phyloP scores from a whole-genome alignment of 441 rosid species.

The Erodium texanum region DNA sequence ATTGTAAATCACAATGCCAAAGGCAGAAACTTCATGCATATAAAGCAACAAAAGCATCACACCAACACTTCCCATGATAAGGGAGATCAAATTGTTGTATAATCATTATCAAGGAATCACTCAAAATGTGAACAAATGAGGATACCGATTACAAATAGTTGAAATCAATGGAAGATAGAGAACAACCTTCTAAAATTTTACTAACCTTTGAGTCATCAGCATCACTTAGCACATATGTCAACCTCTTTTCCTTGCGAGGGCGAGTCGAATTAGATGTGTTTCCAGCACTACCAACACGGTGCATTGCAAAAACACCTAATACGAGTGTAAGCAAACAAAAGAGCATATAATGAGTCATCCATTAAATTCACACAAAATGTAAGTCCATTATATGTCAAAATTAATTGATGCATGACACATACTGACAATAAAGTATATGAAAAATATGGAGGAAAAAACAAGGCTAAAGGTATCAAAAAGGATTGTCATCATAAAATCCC shows the following conservation, averaged over 20 bases:
- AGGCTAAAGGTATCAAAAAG: not conserved
- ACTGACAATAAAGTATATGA: not conserved
- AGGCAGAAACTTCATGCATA: not conserved
- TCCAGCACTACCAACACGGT: slow-evolving; percentile 99
- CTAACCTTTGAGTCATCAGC: slow-evolving; percentile 71
- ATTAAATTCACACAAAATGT: not conserved
- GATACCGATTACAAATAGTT: no score
- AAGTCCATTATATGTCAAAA: not conserved
- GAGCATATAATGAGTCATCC: not conserved
- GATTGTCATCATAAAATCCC: not conserved
- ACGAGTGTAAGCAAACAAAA: not conserved
- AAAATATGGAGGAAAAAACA: not conserved
- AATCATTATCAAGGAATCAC: no score
- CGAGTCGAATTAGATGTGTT: slow-evolving; percentile 82
- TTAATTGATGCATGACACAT: not conserved
- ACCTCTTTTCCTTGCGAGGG: slow-evolving; percentile 92
- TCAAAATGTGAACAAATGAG: no score
- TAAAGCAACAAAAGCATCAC: slow-evolving; percentile 4
- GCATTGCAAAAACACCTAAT: slow-evolving; percentile 46
- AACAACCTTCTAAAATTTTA: slow-evolving; percentile 9
- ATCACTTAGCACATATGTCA: slow-evolving; percentile 81
- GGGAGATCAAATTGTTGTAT: not conserved
- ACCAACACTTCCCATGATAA: not conserved
- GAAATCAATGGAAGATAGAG: not conserved
- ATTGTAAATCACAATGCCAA: not conserved